Conservation (phyloP, 805 yeast species). For the Metschnikowia baotianmanensis region DNA sequence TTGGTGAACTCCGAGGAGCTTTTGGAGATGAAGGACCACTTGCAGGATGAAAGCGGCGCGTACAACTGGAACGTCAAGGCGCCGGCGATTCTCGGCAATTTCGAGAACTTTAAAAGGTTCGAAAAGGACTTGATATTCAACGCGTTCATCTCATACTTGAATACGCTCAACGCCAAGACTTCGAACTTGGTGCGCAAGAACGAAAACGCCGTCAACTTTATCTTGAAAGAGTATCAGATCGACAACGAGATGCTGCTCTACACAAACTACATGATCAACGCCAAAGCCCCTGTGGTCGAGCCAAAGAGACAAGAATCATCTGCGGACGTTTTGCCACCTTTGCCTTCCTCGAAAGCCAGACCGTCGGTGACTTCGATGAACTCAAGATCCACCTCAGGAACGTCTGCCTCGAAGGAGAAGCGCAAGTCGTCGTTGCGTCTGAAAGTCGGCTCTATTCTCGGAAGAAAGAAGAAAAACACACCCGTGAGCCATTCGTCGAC, state of each 20-base stretch:
- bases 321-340: neutral
- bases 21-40: constrained; percentile 34
- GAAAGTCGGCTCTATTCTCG: constrained; percentile 73
- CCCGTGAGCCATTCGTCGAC: constrained; percentile 20
- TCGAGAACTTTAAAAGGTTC: constrained; percentile 66
- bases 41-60: constrained; percentile 37
- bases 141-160: constrained; percentile 61
- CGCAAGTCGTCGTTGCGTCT: constrained; percentile 53
- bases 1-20: constrained; percentile 46
- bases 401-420: constrained; percentile 27
- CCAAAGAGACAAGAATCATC: constrained; percentile 1
- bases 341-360: constrained; percentile 4
- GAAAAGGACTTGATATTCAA: constrained; percentile 59
- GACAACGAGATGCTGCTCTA: constrained; percentile 38
- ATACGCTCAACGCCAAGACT: constrained; percentile 27
- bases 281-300: constrained; percentile 13
- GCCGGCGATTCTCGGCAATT: constrained; percentile 69
- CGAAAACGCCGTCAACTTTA: constrained; percentile 64
- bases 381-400: constrained; percentile 15
- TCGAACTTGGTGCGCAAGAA: constrained; percentile 33
- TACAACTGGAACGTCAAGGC: constrained; percentile 75
- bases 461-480: constrained; percentile 52
- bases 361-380: constrained; percentile 13
- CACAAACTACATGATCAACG: constrained; percentile 31
- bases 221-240: constrained; percentile 47